A percentile compares a stretch with the other conserved stretches of the same genome.
phyloP scores from a whole-genome alignment of 2,329 filamentous ascomycete species.

The Aspergillus floridensis region DNA sequence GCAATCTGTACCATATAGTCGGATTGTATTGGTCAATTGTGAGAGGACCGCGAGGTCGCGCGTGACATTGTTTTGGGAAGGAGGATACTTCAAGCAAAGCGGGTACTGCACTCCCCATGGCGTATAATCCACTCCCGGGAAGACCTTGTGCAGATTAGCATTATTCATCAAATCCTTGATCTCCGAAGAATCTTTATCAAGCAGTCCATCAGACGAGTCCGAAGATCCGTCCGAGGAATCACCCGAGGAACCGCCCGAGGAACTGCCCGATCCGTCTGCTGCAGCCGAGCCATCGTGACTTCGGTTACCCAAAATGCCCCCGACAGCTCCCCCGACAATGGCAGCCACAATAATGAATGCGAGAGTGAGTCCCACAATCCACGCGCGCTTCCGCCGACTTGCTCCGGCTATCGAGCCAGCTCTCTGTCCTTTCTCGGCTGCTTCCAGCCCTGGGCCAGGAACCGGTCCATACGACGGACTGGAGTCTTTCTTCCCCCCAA shows the following conservation, averaged over 20 bases:
- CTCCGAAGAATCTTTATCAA: constrained; percentile 70
- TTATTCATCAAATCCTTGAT: constrained; percentile 83
- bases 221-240: constrained; percentile 45
- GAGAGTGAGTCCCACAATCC: constrained; percentile 65
- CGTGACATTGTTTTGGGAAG: constrained; percentile 92
- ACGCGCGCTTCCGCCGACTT: constrained; percentile 65
- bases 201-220: constrained; percentile 61
- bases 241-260: constrained; percentile 50
- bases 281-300: constrained; percentile 40
- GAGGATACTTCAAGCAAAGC: constrained; percentile 70
- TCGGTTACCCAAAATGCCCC: constrained; percentile 63
- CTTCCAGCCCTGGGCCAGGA: constrained; percentile 29
- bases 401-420: constrained; percentile 55
- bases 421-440: constrained; percentile 65
- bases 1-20: constrained; percentile 93
- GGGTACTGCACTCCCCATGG: constrained; percentile 89
- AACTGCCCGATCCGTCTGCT: constrained; percentile 32
- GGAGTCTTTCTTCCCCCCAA: constrained; percentile 41
- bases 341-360: constrained; percentile 66
- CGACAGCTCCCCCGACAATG: constrained; percentile 71
- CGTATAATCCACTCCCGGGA: constrained; percentile 93
- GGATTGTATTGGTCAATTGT: constrained; percentile 82
- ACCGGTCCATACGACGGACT: constrained; percentile 59
- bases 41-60: constrained; percentile 86
- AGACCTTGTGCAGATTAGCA: constrained; percentile 80